Base-by-base conservation (phyloP, 352 stramenopile genomes). In the Phytophthora sansomeana region DNA sequence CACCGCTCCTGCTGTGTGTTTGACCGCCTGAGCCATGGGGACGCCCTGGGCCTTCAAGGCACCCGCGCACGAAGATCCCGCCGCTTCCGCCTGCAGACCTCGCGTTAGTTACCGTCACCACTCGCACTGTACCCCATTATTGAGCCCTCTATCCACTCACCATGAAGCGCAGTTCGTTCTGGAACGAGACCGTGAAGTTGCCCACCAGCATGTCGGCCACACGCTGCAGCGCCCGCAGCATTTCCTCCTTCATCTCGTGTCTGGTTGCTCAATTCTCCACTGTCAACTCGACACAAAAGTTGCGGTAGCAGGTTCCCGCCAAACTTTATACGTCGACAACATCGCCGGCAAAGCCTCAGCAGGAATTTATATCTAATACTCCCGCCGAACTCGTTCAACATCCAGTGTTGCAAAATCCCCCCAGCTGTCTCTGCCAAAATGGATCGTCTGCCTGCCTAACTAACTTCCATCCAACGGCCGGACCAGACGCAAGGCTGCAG, bases 81-180 rank as follows among this genome's bases (percentile, higher is more conserved):
- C 75, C 13, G 77, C 81, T 51, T 95, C 85, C 0, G 85, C 85
- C 87, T 95, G 46, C 5, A 30, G 16, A 35, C n/a, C 57, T 32
- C n/a, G 39, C 16, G 56, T 49, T 38, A 52, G 28, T 26, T 55
- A 17, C 19, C 24, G 14, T 14, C 14, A 6, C 26, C 26, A 6
- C 30, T 10, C 38, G 2, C 48, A 57, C 3, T n/a, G n/a, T n/a
- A n/a, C n/a, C n/a, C n/a, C n/a, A n/a, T n/a, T 13, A 35, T 7
- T 1, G 1, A 43, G 32, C 21, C 67, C 41, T 8, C 41, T 29
- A 6, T 9, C 9, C 16, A 1, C 41, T 28, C 46, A 95, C 87
- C 87, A 95, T 95, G 56, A 95, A 92, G 55, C 87, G 87, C 46
- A 95, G 70, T 52, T 95, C 87, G 55, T 95, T 95, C 71, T 95